Evolutionary conservation across 225 moss, liverwort and hornwort genomes (phyloP).

Genomic region (Neckera pumila): DNA sequence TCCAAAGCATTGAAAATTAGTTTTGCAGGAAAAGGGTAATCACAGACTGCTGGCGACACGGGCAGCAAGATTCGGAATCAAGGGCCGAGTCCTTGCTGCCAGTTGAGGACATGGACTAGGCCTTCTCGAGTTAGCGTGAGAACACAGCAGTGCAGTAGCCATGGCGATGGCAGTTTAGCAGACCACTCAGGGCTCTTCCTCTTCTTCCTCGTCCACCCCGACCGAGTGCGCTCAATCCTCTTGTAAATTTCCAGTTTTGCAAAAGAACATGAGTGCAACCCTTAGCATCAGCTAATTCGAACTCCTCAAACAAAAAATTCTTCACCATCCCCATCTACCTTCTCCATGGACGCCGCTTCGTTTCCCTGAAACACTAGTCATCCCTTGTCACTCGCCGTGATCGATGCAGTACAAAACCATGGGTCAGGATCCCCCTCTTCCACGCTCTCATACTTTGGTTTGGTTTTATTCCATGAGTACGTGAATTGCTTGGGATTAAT

Average conservation of each 20-base stretch:
- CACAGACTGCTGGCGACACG: not conserved
- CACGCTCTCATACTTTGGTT: not conserved
- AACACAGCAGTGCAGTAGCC: not conserved
- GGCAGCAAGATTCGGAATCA: not conserved
- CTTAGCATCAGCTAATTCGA: not conserved
- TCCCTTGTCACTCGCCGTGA: not conserved
- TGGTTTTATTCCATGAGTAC: not conserved
- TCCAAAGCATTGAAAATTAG: not conserved
- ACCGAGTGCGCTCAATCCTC: not conserved
- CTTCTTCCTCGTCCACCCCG: not conserved
- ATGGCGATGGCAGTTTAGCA: not conserved
- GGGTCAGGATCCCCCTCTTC: not conserved
- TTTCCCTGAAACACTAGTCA: not conserved
- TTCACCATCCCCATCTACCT: not conserved
- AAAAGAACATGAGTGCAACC: not conserved
- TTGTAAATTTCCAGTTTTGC: not conserved
- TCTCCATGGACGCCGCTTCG: constrained; percentile 4
- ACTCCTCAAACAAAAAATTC: not conserved
- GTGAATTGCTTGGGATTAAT: not conserved
- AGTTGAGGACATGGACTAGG: constrained; percentile 11
- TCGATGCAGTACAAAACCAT: constrained; percentile 17
- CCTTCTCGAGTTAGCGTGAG: constrained; percentile 12
- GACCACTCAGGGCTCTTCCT: not conserved
- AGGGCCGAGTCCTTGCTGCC: not conserved
- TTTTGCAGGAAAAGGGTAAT: not conserved